These are phyloP conservation scores for Fremontodendron californicum DNA, from an alignment of 345 rosid genomes.

Conservation along the genomic window DNA sequence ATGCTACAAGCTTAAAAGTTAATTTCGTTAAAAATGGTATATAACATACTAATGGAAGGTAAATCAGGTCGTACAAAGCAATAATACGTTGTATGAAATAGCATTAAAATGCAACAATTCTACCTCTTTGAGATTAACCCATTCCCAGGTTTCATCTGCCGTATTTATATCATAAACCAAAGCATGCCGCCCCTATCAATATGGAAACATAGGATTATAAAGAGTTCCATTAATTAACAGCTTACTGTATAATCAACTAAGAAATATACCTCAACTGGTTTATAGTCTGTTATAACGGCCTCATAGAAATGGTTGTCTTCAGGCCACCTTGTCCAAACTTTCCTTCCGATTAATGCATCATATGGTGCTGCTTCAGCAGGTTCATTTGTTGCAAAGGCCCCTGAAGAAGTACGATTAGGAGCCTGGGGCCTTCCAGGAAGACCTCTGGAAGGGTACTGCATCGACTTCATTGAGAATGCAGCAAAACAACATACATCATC, in stretches of 20 bases:
- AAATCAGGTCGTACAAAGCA: not conserved
- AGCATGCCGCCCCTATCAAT: slow-evolving; percentile 77
- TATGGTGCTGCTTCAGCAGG: slow-evolving; percentile 57
- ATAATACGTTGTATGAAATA: not conserved
- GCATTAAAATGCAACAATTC: slow-evolving; percentile 1
- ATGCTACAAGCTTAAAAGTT: not conserved
- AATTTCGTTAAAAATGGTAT: not conserved
- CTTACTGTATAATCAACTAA: not conserved
- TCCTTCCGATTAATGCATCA: slow-evolving; percentile 49
- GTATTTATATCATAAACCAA: slow-evolving; percentile 87
- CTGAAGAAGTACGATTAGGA: slow-evolving; percentile 42
- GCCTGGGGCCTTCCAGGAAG: slow-evolving; percentile 65
- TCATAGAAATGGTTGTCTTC: not conserved
- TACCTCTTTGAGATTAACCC: slow-evolving; percentile 99
- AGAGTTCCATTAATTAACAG: slow-evolving; percentile 6
- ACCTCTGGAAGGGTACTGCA: slow-evolving; percentile 66
- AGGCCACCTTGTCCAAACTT: not conserved
- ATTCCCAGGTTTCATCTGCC: slow-evolving; percentile 82
- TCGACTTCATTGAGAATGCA: slow-evolving; percentile 43
- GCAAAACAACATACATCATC: slow-evolving; percentile 21
- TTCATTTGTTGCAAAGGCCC: slow-evolving; percentile 50
- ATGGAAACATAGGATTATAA: slow-evolving; percentile 22
- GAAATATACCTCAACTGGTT: not conserved
- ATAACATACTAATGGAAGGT: not conserved
- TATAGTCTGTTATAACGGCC: not conserved